Base-by-base conservation (phyloP, 306 rosid genomes). In the Prinsepia uniflora region DNA sequence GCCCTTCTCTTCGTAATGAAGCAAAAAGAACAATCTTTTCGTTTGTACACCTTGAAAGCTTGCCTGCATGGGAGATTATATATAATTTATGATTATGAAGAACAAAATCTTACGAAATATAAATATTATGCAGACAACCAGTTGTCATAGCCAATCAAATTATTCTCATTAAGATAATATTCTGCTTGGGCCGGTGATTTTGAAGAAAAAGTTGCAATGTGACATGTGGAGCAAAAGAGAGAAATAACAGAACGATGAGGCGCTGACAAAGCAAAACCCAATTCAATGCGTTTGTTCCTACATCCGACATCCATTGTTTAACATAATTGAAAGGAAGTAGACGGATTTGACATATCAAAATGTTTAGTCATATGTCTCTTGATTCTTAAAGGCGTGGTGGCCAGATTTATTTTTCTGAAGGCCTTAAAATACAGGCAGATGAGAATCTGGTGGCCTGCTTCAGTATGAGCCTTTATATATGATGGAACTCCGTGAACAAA, bases 71-170 rank as follows among this genome's bases (percentile, higher is more conserved):
- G 36, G 36, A 30, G 36, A 30, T 30, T 30, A 30, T 30, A 30
- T 30, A 30, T 2, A 30, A 30, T 30, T 30, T 30, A 30, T 30
- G 36, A 30, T 30, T 3, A n/a, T 53, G n/a, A n/a, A 53, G 57
- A 53, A 22, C 57, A 53, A 53, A 52, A 56, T 22, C n/a, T 53
- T 30, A 30, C 36, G 10, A 42, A 5, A 42, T 18, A 70, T 44
- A 20, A 6, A 40, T 1, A 68, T 8, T 7, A 56, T 22, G 55
- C 36, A 40, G 24, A 71, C 74, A 45, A 71, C 56, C 66, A 44
- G 66, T 71, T 56, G 56, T 44, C 56, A 57, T 42, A 22, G 42
- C 53, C 53, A 14, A 70, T 17, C 74, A 55, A 20, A 71, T 71
- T 57, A 71, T 71, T 57, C 56, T 57, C 17, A 55, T 60, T 52